A percentile compares a stretch with the other conserved stretches of the same genome.
Conservation (phyloP, 2,329 filamentous ascomycete species). For the Fonsecaea pugnacius region DNA sequence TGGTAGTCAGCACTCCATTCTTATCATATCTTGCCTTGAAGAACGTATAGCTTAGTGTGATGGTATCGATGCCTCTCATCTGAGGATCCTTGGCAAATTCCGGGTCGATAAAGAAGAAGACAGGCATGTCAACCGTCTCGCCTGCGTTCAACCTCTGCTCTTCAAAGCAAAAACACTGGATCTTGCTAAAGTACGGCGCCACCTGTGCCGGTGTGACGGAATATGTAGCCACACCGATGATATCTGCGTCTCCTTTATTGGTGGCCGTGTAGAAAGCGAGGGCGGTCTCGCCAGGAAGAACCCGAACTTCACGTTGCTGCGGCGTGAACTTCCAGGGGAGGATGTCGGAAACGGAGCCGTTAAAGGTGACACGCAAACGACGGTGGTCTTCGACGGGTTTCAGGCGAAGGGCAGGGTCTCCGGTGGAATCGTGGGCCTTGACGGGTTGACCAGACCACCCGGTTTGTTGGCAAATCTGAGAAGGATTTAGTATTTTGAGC, state of each 20-base stretch:
- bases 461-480: conserved; percentile 56
- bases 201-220: conserved; percentile 95
- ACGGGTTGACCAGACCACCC: conserved; percentile 92
- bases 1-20: conserved; percentile 66
- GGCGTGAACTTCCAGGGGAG: conserved; percentile 97
- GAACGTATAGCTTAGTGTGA: conserved; percentile 96
- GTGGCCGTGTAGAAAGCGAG: conserved; percentile 97
- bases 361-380: conserved; percentile 93
- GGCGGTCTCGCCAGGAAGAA: conserved; percentile 93
- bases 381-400: conserved; percentile 78
- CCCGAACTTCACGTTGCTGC: conserved; percentile 94
- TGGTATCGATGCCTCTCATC: conserved; percentile 92
- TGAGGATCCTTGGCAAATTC: conserved; percentile 89
- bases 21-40: conserved; percentile 92
- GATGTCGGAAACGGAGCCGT: conserved; percentile 90
- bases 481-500: conserved; percentile 4
- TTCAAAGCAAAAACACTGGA: conserved; percentile 99
- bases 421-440: conserved; percentile 69
- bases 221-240: conserved; percentile 97
- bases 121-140: conserved; percentile 98
- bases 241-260: conserved; percentile 86
- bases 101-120: conserved; percentile 98
- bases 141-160: conserved; percentile 91
- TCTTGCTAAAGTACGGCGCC: conserved; percentile 98
- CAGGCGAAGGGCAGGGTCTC: conserved; percentile 75